These are phyloP conservation scores for Vaccinium corymbosum DNA, from an alignment of 148 eudicot species.

Conservation along the genomic window DNA sequence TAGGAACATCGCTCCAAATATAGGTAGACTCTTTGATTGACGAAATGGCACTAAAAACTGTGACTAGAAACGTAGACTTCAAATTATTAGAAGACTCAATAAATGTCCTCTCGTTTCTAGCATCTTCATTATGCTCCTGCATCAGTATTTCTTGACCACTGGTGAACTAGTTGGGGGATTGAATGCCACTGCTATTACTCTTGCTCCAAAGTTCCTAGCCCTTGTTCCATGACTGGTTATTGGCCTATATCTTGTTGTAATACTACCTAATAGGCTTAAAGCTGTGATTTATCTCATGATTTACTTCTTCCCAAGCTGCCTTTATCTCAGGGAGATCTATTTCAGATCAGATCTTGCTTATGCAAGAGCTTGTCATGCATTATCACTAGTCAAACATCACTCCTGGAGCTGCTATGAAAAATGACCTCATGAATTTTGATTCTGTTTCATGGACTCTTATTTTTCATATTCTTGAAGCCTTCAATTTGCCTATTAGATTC, in stretches of 20 bases:
- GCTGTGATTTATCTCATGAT: neutral
- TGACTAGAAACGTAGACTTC: too few species aligned
- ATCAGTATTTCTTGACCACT: neutral
- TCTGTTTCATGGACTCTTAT: neutral
- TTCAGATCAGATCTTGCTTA: neutral
- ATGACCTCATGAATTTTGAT: neutral
- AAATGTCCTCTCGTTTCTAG: too few species aligned
- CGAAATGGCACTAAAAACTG: too few species aligned
- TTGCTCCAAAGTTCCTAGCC: neutral
- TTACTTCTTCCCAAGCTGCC: neutral
- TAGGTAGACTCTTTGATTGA: too few species aligned
- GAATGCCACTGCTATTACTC: neutral
- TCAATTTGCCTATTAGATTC: neutral
- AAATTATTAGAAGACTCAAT: too few species aligned
- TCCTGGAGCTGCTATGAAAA: neutral
- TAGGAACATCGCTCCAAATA: too few species aligned
- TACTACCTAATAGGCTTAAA: neutral
- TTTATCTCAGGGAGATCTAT: neutral
- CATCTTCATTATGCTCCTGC: too few species aligned
- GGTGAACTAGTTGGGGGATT: neutral
- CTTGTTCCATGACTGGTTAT: neutral
- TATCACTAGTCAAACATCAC: neutral
- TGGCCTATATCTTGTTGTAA: neutral
- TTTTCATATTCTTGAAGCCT: neutral
- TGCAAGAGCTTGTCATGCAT: neutral